Percentiles rank a stretch among this genome's conserved stretches.
Conservation (phyloP, 2,329 filamentous ascomycete genomes). For the Phaeomoniella chlamydospora region DNA sequence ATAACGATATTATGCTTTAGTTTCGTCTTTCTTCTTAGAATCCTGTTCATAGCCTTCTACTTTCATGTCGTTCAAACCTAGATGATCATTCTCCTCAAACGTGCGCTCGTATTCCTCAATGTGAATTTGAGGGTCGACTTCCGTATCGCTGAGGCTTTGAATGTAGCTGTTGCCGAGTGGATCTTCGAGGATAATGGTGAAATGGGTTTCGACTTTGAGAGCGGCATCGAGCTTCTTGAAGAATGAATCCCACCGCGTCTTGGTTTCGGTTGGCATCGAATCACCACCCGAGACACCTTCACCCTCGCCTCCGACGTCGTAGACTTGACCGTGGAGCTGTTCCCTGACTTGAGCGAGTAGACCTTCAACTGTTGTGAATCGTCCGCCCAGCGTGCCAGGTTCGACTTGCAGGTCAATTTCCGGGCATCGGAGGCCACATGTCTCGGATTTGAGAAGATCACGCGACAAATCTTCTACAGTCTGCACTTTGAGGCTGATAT, state of each 20-base stretch:
- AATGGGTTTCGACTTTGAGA: conserved; percentile 65
- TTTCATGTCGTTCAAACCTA: conserved; percentile 88
- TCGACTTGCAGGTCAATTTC: conserved; percentile 80
- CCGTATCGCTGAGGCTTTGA: conserved; percentile 66
- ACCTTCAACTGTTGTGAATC: conserved; percentile 94
- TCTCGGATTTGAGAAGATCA: conserved; percentile 94
- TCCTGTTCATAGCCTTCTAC: conserved; percentile 68
- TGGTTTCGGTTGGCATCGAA: conserved; percentile 53
- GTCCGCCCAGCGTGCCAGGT: conserved; percentile 83
- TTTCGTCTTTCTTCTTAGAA: conserved; percentile 8
- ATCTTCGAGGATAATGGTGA: conserved; percentile 72
- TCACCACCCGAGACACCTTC: conserved; percentile 48
- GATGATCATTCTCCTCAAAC: conserved; percentile 81
- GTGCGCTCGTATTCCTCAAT: conserved; percentile 75
- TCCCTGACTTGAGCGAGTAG: conserved; percentile 83
- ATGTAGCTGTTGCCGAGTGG: conserved; percentile 88
- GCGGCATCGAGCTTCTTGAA: conserved; percentile 64
- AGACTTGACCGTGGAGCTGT: conserved; percentile 79
- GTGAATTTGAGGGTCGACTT: conserved; percentile 71
- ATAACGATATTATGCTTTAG: no score
- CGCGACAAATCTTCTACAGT: conserved; percentile 61
- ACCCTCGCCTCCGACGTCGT: conserved; percentile 40
- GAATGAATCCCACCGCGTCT: conserved; percentile 64
- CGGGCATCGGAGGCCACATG: conserved; percentile 71
- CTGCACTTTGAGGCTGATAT: conserved; percentile 63